Percentiles rank a stretch among this genome's conserved stretches.
Evolutionary conservation across 306 rosid genomes (phyloP).

Genomic region (Erythrophleum fordii): DNA sequence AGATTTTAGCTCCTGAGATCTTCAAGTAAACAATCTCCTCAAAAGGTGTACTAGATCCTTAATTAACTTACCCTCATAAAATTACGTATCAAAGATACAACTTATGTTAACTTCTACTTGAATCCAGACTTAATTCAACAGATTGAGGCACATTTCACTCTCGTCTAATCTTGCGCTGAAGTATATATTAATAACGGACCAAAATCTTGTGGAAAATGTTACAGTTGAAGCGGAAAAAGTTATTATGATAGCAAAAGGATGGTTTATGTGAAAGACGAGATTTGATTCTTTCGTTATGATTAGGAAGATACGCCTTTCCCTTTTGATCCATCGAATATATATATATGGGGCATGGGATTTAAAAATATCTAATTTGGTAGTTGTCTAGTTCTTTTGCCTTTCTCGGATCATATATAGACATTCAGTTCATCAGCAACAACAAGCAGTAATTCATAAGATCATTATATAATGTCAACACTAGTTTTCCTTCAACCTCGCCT

Average conservation of each 20-base stretch:
- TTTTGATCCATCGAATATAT: too few species aligned
- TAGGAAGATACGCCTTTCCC: conserved; percentile 4
- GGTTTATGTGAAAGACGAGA: conserved; percentile 18
- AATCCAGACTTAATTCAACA: not conserved
- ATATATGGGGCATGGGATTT: not conserved
- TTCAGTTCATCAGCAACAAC: not conserved
- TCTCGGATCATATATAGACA: too few species aligned
- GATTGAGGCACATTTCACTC: not conserved
- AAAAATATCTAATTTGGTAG: too few species aligned
- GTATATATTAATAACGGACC: too few species aligned
- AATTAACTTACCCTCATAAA: not conserved
- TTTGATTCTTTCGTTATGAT: not conserved
- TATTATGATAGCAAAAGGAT: not conserved
- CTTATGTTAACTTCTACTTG: not conserved
- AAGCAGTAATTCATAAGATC: not conserved
- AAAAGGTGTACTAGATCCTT: too few species aligned
- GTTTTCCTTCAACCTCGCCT: not conserved
- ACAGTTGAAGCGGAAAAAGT: not conserved
- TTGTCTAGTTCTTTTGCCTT: too few species aligned
- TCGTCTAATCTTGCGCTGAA: not conserved
- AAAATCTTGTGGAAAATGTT: too few species aligned
- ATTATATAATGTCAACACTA: not conserved
- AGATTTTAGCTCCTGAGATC: not conserved
- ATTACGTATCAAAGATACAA: not conserved
- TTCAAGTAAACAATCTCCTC: not conserved